Evolutionary conservation across 2,329 filamentous ascomycete genomes (phyloP).

Genomic region (Cytospora paraplurivora): DNA sequence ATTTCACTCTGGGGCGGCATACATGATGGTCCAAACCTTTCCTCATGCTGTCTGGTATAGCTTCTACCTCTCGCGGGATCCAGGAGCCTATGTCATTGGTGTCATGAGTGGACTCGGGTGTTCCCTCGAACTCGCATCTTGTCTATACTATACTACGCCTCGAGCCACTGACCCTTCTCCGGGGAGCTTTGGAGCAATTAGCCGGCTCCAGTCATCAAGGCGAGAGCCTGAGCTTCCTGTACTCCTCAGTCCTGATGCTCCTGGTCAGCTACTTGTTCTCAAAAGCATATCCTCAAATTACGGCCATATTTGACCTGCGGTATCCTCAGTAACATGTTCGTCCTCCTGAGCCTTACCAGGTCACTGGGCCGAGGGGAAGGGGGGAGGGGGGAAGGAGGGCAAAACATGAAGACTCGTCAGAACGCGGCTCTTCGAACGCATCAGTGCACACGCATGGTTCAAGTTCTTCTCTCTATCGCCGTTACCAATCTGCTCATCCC

Average conservation of each 20-base stretch:
- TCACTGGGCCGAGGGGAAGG: too few relatives aligned
- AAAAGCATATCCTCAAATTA: neutral
- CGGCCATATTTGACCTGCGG: neutral
- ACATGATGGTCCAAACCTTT: neutral
- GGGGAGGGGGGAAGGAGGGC: too few relatives aligned
- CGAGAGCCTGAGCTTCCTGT: neutral
- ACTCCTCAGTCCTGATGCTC: neutral
- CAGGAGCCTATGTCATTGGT: neutral
- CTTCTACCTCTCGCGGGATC: too few relatives aligned
- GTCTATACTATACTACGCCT: neutral
- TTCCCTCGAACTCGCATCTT: neutral
- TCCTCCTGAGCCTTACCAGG: too few relatives aligned
- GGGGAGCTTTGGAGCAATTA: neutral
- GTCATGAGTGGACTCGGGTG: neutral
- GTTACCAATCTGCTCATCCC: too few relatives aligned
- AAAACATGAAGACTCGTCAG: too few relatives aligned
- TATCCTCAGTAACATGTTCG: too few relatives aligned
- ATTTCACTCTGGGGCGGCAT: neutral
- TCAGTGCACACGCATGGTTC: too few relatives aligned
- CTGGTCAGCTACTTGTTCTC: neutral
- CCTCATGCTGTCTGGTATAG: too few relatives aligned
- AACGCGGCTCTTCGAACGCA: too few relatives aligned
- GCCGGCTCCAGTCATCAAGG: neutral
- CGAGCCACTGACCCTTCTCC: neutral
- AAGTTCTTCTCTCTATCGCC: too few relatives aligned